Base-by-base conservation (phyloP, 2,329 filamentous ascomycete genomes). In the Cytospora paraplurivora region DNA sequence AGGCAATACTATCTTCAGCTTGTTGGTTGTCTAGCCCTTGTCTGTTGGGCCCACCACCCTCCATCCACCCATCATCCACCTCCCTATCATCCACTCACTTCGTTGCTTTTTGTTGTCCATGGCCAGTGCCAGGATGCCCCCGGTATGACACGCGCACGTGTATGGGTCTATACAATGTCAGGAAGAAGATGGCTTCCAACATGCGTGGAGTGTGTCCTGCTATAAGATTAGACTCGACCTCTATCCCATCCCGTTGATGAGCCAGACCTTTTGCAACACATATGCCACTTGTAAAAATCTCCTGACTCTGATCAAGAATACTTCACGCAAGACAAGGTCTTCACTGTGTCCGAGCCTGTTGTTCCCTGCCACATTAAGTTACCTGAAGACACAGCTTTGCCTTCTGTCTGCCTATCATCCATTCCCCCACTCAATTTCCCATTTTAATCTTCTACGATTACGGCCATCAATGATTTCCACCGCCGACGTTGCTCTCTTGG, bases 401-500 rank as follows among this genome's bases (percentile, higher is more conserved):
- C n/a, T 12, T 8, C 44, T 21, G n/a, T 11, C n/a, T 21, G 21
- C 8, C n/a, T 49, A 35, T 4, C 21, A 37, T 7, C 44, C 5
- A n/a, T n/a, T n/a, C n/a, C n/a, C n/a, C n/a, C n/a, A n/a, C n/a
- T n/a, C n/a, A n/a, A n/a, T n/a, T n/a, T n/a, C n/a, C n/a, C n/a
- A n/a, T n/a, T n/a, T n/a, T n/a, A n/a, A n/a, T n/a, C n/a, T n/a
- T n/a, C n/a, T n/a, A 21, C n/a, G 33, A 37, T 15, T 27, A 21
- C 10, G 8, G 44, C 33, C 19, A n/a, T 34, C 35, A 62, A 67
- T 67, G 65, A 62, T 67, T 59, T 65, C 65, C 32, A 53, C 62
- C 11, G 47, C 59, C 50, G 65, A 67, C 33, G 65, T 63, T 53
- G 52, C 56, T 37, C 56, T 65, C 44, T 41, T 67, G 4, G 44